Base-by-base conservation (phyloP, 2,329 filamentous ascomycete species). In the Ophiostoma populinum region DNA sequence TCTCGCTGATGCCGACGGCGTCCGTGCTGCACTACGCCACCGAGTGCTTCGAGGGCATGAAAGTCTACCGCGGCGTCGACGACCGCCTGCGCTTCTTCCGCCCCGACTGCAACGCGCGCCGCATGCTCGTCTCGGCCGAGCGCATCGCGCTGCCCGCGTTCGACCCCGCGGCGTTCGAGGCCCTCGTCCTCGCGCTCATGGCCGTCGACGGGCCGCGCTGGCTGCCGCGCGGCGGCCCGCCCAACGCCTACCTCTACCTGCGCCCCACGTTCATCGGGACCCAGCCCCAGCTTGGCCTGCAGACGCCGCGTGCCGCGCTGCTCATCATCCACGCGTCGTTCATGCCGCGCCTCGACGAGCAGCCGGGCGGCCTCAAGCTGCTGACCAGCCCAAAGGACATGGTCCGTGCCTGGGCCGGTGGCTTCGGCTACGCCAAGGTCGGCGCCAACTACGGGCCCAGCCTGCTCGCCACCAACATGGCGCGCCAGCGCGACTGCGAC, bases 361-460 rank as follows among this genome's bases (percentile, higher is more conserved):
- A 61, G 5, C 45, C 51, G 0, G 66, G 64, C 22, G 72, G 72
- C 43, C 66, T 92, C 63, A 76, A 70, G 47, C 69, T 92, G 30
- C 70, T 87, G 50, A 87, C 85, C 0, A 80, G 71, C 30, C 69
- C 72, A 37, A 74, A 86, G 45, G 81, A 92, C 54, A 81, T 77
- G 62, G 75, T 92, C 39, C 77, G 86, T 44, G 85, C 86, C 10
- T 94, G 86, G 86, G 83, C 82, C 15, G 86, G 86, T 41, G 86
- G 87, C 8, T 92, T 92, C 53, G 86, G 86, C 1, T 86, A 79
- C 51, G 83, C 85, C 41, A 94, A 94, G 59, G 70, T 94, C 22
- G 86, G 86, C 36, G 86, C 86, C 41, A 94, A 93, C 63, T 94
- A 93, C 55, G 86, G 86, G 0, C 86, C 86, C 13, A 76, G 71